phyloP scores from a whole-genome alignment of 1,284 basidiomycete genomes.

The Waitea zeae region DNA sequence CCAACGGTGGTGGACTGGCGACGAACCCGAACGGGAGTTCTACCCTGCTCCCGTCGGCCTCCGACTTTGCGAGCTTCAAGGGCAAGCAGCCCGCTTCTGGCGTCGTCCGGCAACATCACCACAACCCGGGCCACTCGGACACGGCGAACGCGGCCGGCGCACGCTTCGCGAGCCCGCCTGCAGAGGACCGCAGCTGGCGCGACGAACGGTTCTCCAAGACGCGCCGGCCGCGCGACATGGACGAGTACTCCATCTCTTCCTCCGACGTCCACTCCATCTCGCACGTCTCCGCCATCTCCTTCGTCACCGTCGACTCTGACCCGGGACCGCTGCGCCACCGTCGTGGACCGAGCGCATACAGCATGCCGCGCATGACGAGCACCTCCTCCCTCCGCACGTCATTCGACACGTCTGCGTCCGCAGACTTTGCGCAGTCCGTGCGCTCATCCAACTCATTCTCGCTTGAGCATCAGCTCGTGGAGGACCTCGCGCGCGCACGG shows the following conservation, averaged over 20 bases:
- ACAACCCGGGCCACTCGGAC: conserved; percentile 19
- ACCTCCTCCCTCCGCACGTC: conserved; percentile 53
- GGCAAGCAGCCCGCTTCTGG: conserved; percentile 36
- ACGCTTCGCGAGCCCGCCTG: conserved; percentile 22
- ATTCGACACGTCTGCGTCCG: conserved; percentile 29
- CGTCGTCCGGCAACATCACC: conserved; percentile 38
- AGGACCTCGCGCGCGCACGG: conserved; percentile 62
- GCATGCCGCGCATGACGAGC: conserved; percentile 57
- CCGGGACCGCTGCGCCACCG: conserved; percentile 59
- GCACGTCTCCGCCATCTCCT: conserved; percentile 56
- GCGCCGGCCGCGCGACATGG: conserved; percentile 68
- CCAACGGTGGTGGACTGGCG: background rate
- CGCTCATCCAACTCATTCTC: conserved; percentile 73
- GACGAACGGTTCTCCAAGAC: conserved; percentile 54
- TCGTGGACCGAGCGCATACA: conserved; percentile 38
- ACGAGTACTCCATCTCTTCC: conserved; percentile 81
- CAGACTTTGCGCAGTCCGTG: conserved; percentile 56
- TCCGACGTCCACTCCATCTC: conserved; percentile 63
- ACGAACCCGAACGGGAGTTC: background rate
- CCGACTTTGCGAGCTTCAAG: conserved; percentile 21
- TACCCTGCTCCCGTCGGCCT: too few relatives aligned
- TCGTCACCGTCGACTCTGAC: conserved; percentile 67
- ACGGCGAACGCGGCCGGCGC: conserved; percentile 42
- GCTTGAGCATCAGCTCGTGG: conserved; percentile 61
- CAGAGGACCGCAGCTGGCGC: conserved; percentile 26